Base-by-base conservation (phyloP, 208 protist genomes). In the Vickermania spadyakhi region DNA sequence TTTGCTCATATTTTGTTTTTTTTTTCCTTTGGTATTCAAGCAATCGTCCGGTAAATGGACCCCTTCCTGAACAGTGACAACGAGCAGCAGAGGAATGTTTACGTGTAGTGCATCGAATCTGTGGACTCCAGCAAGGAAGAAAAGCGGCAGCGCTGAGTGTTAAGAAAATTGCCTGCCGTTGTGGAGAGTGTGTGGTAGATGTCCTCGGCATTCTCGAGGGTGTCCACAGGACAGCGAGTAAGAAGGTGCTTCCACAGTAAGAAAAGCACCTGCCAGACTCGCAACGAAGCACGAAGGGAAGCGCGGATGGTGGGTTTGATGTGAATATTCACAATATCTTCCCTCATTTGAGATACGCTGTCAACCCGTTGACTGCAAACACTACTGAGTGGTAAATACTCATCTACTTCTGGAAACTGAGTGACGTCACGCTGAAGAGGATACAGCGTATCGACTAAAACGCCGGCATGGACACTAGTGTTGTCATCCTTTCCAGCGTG, bases 211-310 rank as follows among this genome's bases (percentile, higher is more conserved):
- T 28, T 28, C 13, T 7, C 22, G 7, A 28, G 18, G 36, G 7
- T 45, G 18, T 45, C 36, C 7, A 45, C 49, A 27, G 50, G 52
- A 7, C 49, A 36, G 23, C 42, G 53, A 1, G 53, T 18, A 28
- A 52, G 11, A 21, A 30, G 22, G 59, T 81, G 75, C 31, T 57
- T 66, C 75, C 75, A 81, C n/a, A 81, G 55, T 13, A 81, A 63
- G 23, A 77, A 66, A 2, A 81, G 29, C 21, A 81, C 75, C 21
- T 60, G 51, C 75, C 75, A 81, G n/a, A 66, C 62, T 41, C 72
- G 73, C 2, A 58, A 64, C 11, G 66, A 73, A 23, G 67, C 66
- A 11, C 28, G 52, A 14, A 79, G 68, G 23, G 62, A 62, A 1
- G 25, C 53, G 14, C 73, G 73, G 31, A 29, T 64, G 55, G 27